phyloP scores from a whole-genome alignment of 2,329 filamentous ascomycete species.

The Colletotrichum sidae region DNA sequence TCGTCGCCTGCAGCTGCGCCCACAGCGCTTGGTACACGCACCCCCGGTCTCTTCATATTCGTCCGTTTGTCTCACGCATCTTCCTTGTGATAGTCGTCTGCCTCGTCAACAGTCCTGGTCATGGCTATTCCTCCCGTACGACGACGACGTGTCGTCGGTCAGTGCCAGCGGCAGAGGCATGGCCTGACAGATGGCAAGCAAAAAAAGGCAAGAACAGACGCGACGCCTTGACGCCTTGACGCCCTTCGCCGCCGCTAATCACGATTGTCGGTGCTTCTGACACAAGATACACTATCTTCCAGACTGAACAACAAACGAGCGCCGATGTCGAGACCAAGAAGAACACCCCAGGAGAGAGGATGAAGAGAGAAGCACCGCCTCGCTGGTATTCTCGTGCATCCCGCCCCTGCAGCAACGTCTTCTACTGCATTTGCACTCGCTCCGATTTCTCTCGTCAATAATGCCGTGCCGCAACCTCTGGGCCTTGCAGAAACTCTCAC shows the following conservation, averaged over 20 bases:
- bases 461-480: not conserved
- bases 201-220: conserved; percentile 29
- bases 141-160: not conserved
- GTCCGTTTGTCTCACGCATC: no score
- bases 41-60: no score
- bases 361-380: conserved; percentile 32
- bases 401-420: not conserved
- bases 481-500: conserved; percentile 12
- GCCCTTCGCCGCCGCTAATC: conserved; percentile 25
- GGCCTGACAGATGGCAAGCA: conserved; percentile 3
- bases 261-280: conserved; percentile 28
- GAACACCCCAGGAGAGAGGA: conserved; percentile 23
- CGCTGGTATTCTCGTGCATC: conserved; percentile 22
- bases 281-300: conserved; percentile 30
- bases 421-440: not conserved
- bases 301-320: conserved; percentile 32
- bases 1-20: no score
- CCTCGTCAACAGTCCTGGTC: no score
- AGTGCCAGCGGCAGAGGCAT: not conserved
- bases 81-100: no score
- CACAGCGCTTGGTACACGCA: no score
- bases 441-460: no score
- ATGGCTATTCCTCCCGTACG: not conserved
- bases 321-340: conserved; percentile 32
- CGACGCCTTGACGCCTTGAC: conserved; percentile 28